These are phyloP conservation scores for Pyrenula massariospora DNA, from an alignment of 495 filamentous ascomycete genomes.

Conservation along the genomic window DNA sequence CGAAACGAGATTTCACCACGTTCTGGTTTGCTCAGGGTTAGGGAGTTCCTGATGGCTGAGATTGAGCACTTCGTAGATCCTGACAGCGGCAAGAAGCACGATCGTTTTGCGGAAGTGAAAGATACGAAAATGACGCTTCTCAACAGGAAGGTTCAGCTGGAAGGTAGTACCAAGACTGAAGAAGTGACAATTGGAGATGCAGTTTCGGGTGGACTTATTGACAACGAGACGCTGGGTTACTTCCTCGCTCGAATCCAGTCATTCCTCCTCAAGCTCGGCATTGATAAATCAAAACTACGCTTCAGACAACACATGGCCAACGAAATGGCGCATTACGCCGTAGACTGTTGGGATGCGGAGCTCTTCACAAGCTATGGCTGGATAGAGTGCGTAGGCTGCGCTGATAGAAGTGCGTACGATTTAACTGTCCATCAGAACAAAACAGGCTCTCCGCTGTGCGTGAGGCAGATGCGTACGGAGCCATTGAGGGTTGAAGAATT, in stretches of 20 bases:
- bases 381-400: constrained; percentile 81
- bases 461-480: constrained; percentile 54
- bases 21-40: constrained; percentile 52
- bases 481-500: constrained; percentile 61
- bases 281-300: constrained; percentile 59
- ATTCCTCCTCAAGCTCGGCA: constrained; percentile 60
- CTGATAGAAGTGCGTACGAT: constrained; percentile 73
- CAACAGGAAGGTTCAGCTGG: constrained; percentile 59
- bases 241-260: constrained; percentile 69
- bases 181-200: constrained; percentile 58
- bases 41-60: constrained; percentile 67
- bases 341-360: constrained; percentile 80
- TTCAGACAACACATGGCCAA: constrained; percentile 80
- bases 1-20: constrained; percentile 65
- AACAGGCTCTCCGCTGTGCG: constrained; percentile 64
- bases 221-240: constrained; percentile 83
- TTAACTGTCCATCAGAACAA: constrained; percentile 67
- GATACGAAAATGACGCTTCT: constrained; percentile 54
- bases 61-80: constrained; percentile 67
- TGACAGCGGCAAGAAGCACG: constrained; percentile 58
- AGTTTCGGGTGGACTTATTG: constrained; percentile 53
- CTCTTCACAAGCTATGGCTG: constrained; percentile 68
- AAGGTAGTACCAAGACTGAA: constrained; percentile 49
- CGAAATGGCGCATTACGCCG: constrained; percentile 77
- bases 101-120: constrained; percentile 50